Evolutionary conservation across 257 asterid species (phyloP).

Genomic region (Ilex aquifolium): DNA sequence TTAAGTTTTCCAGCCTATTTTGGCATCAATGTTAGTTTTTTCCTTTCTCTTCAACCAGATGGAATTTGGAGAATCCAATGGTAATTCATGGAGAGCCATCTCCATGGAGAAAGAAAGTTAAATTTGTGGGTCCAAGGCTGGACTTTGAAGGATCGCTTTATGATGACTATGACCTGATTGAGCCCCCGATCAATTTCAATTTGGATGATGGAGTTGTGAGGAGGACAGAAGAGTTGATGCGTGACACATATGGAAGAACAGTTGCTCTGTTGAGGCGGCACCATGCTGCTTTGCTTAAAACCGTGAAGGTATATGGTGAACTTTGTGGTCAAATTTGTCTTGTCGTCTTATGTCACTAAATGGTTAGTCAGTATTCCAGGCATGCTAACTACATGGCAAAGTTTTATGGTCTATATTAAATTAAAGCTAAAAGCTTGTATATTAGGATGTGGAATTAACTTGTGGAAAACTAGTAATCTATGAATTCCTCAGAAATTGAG

Average conservation of each 20-base stretch:
- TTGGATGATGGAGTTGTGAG: slow-evolving; percentile 74
- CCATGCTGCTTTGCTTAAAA: slow-evolving; percentile 77
- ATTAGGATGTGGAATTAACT: too few relatives aligned
- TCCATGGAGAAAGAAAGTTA: slow-evolving; percentile 71
- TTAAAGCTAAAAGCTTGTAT: too few relatives aligned
- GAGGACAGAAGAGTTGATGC: slow-evolving; percentile 71
- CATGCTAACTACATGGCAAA: not conserved
- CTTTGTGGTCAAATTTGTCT: not conserved
- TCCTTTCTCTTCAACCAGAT: slow-evolving; percentile 35
- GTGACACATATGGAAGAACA: slow-evolving; percentile 61
- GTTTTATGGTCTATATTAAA: not conserved
- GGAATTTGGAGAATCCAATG: slow-evolving; percentile 93
- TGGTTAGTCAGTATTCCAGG: not conserved
- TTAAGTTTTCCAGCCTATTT: not conserved
- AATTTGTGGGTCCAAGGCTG: slow-evolving; percentile 77
- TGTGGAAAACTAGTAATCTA: not conserved
- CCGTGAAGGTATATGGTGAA: slow-evolving; percentile 54
- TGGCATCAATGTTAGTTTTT: not conserved
- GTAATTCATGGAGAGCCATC: slow-evolving; percentile 89
- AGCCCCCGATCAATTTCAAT: slow-evolving; percentile 72
- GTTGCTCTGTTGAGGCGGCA: slow-evolving; percentile 64
- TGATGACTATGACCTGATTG: slow-evolving; percentile 60
- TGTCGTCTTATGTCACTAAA: too few relatives aligned
- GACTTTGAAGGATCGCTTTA: slow-evolving; percentile 91
- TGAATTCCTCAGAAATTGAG: not conserved